Conservation (phyloP, 192 early-diverging fungal species). For the Backusella luteola region DNA sequence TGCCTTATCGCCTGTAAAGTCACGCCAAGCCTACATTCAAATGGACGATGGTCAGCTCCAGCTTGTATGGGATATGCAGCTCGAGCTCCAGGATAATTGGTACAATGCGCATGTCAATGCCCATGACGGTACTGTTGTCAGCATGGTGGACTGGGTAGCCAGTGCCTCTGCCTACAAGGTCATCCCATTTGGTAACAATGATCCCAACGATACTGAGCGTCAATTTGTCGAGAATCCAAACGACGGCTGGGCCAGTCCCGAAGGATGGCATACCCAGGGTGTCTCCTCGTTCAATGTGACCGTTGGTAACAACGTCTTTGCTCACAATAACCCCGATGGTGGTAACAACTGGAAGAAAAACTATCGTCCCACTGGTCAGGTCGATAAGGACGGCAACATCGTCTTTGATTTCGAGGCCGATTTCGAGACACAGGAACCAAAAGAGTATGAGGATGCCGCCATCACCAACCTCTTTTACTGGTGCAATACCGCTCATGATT, state of each 20-base stretch:
- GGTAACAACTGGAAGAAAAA: slow-evolving; percentile 71
- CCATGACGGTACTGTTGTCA: slow-evolving; percentile 55
- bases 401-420: slow-evolving; percentile 79
- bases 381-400: slow-evolving; percentile 39
- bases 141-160: slow-evolving; percentile 86
- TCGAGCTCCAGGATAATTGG: slow-evolving; percentile 82
- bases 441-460: slow-evolving; percentile 71
- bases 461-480: slow-evolving; percentile 90
- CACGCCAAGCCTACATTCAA: slow-evolving; percentile 63
- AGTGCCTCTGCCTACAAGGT: slow-evolving; percentile 73
- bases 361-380: slow-evolving; percentile 66
- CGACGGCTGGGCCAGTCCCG: slow-evolving; percentile 52
- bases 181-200: slow-evolving; percentile 75
- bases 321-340: slow-evolving; percentile 79
- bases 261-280: slow-evolving; percentile 74
- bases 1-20: slow-evolving; percentile 53
- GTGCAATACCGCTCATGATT: slow-evolving; percentile 89
- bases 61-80: slow-evolving; percentile 80
- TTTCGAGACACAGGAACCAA: slow-evolving; percentile 55
- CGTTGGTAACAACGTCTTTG: slow-evolving; percentile 89
- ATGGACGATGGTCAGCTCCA: slow-evolving; percentile 51
- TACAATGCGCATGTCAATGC: slow-evolving; percentile 70
- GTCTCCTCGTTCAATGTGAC: slow-evolving; percentile 57
- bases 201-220: slow-evolving; percentile 68
- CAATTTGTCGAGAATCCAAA: slow-evolving; percentile 53